Evolutionary conservation across 495 filamentous ascomycete species (phyloP), one percentile per base, ranked within the genome.

Genomic region (Beverwykella pulmonaria): DNA sequence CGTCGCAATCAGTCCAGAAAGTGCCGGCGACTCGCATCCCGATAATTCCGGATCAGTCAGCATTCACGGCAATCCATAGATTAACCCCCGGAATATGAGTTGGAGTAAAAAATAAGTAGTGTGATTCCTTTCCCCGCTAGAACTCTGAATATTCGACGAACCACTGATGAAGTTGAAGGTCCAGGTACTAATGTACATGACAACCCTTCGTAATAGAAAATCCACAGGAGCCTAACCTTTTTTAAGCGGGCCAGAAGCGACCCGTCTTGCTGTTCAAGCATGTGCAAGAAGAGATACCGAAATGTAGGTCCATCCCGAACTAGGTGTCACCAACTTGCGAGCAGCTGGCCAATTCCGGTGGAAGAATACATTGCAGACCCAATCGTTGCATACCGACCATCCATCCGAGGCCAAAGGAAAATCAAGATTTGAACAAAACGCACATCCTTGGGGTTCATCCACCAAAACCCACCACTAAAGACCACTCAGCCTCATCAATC

Each of bases 311-410:
- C 20, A 12, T 52, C 48, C 48, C 48, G 32, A 14, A 23, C 4
- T 52, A 10, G 23, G 19, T 6, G 9, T 23, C 48, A 52, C 20
- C 20, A 29, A 10, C 8, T 1, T 52, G 39, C 15, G 39, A 44
- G 5, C 17, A n/a, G 39, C 3, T 10, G 39, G 15, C 15, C 39
- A 44, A 44, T 15, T 9, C 39, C 9, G 6, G 17, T n/a, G 15
- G 39, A n/a, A 44, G 17, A n/a, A 44, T 14, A 44, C 39, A 44
- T 44, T 44, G 32, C 52, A 54, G 52, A 54, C 32, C 52, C 52
- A 54, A 54, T 32, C 7, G 3, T 54, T 14, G 23, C 20, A 54
- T 54, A 9, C 23, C 26, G 52, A 54, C 22, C 52, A 34, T 29
- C 52, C 2, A 52, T 22, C 48, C 26, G 48, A 52, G 48, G 48